Conservation (phyloP, 2,329 filamentous ascomycete species). For the Neonectria ditissima region DNA sequence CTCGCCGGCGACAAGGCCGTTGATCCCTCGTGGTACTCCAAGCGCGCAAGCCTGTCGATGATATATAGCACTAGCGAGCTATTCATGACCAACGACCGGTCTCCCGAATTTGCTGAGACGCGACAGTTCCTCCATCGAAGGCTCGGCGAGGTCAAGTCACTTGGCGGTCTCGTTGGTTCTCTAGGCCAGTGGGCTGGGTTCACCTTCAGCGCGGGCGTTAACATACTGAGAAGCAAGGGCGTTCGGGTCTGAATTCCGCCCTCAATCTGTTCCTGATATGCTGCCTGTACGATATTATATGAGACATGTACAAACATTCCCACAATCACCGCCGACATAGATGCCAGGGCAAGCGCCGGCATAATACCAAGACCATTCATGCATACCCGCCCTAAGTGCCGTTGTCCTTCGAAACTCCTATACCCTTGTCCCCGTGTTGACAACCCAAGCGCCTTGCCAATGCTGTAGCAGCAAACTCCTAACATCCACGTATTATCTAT, state of each 20-base stretch:
- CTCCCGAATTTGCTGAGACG: conserved; percentile 79
- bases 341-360: conserved; percentile 26
- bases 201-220: conserved; percentile 80
- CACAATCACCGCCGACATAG: conserved; percentile 20
- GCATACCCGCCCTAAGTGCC: conserved; percentile 20
- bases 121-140: conserved; percentile 82
- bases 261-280: not conserved
- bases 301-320: conserved; percentile 38
- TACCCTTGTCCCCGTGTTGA: conserved; percentile 17
- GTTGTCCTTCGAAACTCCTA: conserved; percentile 34
- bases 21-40: conserved; percentile 88
- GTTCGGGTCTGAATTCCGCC: conserved; percentile 72
- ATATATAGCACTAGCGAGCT: conserved; percentile 82
- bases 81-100: conserved; percentile 92
- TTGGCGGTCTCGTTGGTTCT: conserved; percentile 72
- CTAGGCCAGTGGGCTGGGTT: conserved; percentile 85
- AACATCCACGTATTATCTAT: conserved; percentile 11
- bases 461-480: conserved; percentile 28
- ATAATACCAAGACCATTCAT: conserved; percentile 30
- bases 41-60: conserved; percentile 67
- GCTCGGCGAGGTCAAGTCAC: conserved; percentile 73
- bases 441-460: conserved; percentile 25
- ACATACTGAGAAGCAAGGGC: conserved; percentile 89
- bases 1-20: conserved; percentile 85
- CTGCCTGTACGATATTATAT: conserved; percentile 44